Conservation (phyloP, 805 yeast species). For the Zygoascus flipseniorum region DNA sequence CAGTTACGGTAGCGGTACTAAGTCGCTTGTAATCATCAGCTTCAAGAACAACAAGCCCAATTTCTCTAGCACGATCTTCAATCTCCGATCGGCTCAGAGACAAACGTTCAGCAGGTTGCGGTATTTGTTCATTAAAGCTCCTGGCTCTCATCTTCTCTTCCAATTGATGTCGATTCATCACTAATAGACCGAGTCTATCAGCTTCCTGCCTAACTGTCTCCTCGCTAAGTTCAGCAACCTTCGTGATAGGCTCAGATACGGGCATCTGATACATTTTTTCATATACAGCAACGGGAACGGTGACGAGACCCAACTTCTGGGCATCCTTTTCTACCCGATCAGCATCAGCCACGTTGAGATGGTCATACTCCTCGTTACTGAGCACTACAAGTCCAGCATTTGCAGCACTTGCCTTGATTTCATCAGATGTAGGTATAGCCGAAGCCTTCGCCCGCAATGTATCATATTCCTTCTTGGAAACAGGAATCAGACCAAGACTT, state of each 20-base stretch:
- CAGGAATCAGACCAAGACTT: conserved; percentile 1
- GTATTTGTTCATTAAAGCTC: background rate
- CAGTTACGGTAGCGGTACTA: conserved; percentile 2
- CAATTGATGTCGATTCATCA: background rate
- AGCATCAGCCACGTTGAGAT: background rate
- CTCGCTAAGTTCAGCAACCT: conserved; percentile 6
- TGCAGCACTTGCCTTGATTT: conserved; percentile 13
- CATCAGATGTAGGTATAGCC: conserved; percentile 4
- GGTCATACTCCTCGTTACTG: conserved; percentile 12
- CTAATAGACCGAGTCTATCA: conserved; percentile 1
- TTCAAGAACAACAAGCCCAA: conserved; percentile 23
- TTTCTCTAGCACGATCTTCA: conserved; percentile 11
- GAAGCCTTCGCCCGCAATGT: background rate
- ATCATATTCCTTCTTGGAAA: conserved; percentile 3
- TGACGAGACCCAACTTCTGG: conserved; percentile 14
- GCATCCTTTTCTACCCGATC: conserved; percentile 12
- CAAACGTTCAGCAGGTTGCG: background rate
- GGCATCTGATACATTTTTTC: conserved; percentile 2
- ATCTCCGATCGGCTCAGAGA: conserved; percentile 2
- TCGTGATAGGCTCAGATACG: conserved; percentile 2
- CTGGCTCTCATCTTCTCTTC: background rate
- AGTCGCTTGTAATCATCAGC: conserved; percentile 20
- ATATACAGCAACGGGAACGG: conserved; percentile 10
- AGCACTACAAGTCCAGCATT: conserved; percentile 23
- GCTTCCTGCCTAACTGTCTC: conserved; percentile 4